phyloP scores from a whole-genome alignment of 139 green algal genomes.

The Micromonas commoda region DNA sequence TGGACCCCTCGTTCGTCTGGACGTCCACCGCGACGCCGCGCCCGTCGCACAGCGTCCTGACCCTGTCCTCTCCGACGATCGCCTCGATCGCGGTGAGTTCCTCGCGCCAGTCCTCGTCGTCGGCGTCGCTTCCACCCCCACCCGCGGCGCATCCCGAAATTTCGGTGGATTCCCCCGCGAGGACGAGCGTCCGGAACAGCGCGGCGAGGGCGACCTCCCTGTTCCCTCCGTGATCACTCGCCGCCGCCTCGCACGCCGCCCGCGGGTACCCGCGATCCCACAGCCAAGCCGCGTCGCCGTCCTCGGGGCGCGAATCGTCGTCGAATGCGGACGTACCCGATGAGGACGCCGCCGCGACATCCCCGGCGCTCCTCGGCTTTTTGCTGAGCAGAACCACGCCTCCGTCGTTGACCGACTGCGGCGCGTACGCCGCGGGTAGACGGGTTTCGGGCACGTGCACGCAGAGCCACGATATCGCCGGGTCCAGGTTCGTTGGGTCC shows the following conservation, averaged over 20 bases:
- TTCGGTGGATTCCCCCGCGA: not conserved
- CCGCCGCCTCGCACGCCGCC: not conserved
- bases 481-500: not conserved
- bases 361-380: no score
- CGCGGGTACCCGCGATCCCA: slow-evolving; percentile 5
- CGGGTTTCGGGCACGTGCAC: slow-evolving; percentile 22
- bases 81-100: slow-evolving; percentile 13
- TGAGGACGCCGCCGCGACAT: not conserved
- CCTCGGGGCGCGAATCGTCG: not conserved
- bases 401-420: slow-evolving; percentile 1
- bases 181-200: not conserved
- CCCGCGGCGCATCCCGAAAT: not conserved
- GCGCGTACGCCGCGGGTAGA: slow-evolving; percentile 17
- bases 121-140: not conserved
- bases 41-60: not conserved
- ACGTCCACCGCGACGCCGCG: not conserved
- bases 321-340: no score
- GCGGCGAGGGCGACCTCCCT: not conserved
- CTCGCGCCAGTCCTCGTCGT: slow-evolving; percentile 18
- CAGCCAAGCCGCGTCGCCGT: not conserved
- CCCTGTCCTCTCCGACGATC: slow-evolving; percentile 17
- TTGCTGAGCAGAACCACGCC: slow-evolving; percentile 1
- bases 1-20: not conserved
- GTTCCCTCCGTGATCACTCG: not conserved
- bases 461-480: slow-evolving; percentile 15